Conservation (phyloP, 2,329 filamentous ascomycete genomes). For the Balansia obtecta region DNA sequence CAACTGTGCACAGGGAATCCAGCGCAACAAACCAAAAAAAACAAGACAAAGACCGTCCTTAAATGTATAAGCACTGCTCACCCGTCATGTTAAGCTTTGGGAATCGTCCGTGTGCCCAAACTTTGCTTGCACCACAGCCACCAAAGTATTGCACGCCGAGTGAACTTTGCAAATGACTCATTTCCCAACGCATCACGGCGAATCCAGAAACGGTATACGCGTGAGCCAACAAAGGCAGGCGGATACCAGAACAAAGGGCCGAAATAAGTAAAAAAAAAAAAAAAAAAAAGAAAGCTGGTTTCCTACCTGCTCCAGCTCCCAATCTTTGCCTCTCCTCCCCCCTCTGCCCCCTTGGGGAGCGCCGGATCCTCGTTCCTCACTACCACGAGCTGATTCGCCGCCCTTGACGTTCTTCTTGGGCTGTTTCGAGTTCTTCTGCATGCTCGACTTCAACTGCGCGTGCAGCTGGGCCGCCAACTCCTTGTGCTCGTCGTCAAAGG, state of each 20-base stretch:
- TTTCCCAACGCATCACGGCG: no score
- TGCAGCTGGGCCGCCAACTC: constrained; percentile 68
- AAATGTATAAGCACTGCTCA: not conserved
- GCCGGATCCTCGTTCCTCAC: constrained; percentile 60
- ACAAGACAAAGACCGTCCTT: not conserved
- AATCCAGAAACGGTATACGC: no score
- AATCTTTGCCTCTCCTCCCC: constrained; percentile 64
- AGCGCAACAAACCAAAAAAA: not conserved
- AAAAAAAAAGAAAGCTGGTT: constrained; percentile 3
- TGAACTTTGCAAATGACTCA: not conserved
- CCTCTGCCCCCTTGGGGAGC: constrained; percentile 51
- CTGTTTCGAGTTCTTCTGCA: constrained; percentile 40
- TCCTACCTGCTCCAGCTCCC: constrained; percentile 69
- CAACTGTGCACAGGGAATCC: no score
- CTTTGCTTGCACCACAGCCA: not conserved
- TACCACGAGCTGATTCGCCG: constrained; percentile 48
- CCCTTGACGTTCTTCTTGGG: constrained; percentile 32
- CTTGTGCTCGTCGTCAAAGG: constrained; percentile 89
- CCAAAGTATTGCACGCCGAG: not conserved
- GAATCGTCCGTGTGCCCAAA: not conserved
- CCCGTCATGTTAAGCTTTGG: not conserved
- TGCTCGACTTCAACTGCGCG: constrained; percentile 51
- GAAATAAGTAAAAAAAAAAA: constrained; percentile 2
- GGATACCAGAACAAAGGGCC: not conserved
- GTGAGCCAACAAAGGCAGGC: no score